Evolutionary conservation across 1,284 basidiomycete species (phyloP).

Genomic region (Ustilago trichophora): DNA sequence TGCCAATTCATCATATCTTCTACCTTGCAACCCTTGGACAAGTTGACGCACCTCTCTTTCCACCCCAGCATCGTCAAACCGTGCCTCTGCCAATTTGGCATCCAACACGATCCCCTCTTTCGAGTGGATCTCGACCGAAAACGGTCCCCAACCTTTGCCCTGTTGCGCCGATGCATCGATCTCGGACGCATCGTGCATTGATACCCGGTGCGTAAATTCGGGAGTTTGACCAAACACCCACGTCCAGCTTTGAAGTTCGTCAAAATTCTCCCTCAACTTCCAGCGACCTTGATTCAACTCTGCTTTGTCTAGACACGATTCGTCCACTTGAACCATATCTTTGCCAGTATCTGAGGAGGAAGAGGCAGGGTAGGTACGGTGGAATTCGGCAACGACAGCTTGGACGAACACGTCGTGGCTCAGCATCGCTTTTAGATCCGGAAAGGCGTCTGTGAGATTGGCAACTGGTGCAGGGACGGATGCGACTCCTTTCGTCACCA

Average conservation of each 20-base stretch:
- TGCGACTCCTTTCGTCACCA: conserved; percentile 82
- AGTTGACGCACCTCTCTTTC: conserved; percentile 16
- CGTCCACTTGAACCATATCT: conserved; percentile 29
- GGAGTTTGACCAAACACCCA: conserved; percentile 96
- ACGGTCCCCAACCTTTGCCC: conserved; percentile 12
- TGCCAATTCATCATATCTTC: conserved; percentile 48
- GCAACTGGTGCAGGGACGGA: conserved; percentile 91
- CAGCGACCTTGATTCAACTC: conserved; percentile 17
- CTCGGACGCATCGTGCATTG: conserved; percentile 12
- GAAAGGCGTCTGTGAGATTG: conserved; percentile 76
- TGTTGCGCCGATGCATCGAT: not conserved
- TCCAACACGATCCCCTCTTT: conserved; percentile 47
- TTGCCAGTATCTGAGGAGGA: not conserved
- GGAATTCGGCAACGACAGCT: conserved; percentile 79
- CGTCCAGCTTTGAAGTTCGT: conserved; percentile 78
- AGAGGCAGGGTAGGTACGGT: conserved; percentile 71
- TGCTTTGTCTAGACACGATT: conserved; percentile 1
- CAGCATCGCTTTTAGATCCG: conserved; percentile 62
- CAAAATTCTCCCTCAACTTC: conserved; percentile 37
- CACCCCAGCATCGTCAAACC: conserved; percentile 4
- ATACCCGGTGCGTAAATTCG: conserved; percentile 75
- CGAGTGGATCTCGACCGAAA: conserved; percentile 37
- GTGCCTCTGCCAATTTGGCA: conserved; percentile 26
- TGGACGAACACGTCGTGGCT: conserved; percentile 78
- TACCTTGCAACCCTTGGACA: conserved; percentile 19